phyloP scores from a whole-genome alignment of 1,284 basidiomycete species.

The Trametes pubescens region DNA sequence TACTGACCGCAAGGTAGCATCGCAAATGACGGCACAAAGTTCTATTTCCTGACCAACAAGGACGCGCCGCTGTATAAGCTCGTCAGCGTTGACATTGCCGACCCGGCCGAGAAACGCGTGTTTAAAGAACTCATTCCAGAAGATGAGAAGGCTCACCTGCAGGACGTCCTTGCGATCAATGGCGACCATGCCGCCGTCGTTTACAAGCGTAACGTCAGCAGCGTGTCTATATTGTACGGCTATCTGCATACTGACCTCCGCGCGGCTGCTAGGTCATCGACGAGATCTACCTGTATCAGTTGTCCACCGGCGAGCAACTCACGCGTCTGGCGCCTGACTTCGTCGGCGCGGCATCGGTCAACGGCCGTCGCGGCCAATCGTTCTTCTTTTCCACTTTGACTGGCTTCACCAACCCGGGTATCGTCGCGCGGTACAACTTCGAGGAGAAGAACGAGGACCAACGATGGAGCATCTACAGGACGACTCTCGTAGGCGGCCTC shows the following conservation, averaged over 20 bases:
- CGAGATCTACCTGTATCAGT: slow-evolving; percentile 80
- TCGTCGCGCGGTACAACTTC: slow-evolving; percentile 72
- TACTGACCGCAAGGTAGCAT: slow-evolving; percentile 52
- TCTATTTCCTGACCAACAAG: slow-evolving; percentile 74
- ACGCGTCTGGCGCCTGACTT: slow-evolving; percentile 70
- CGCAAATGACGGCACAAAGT: slow-evolving; percentile 69
- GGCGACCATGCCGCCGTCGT: slow-evolving; percentile 68
- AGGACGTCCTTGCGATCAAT: slow-evolving; percentile 60
- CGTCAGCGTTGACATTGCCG: slow-evolving; percentile 70
- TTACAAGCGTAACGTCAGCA: slow-evolving; percentile 78
- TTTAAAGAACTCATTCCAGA: slow-evolving; percentile 78
- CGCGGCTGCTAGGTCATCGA: slow-evolving; percentile 71
- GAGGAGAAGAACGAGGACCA: slow-evolving; percentile 51
- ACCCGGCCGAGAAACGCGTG: slow-evolving; percentile 49
- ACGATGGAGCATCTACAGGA: slow-evolving; percentile 67
- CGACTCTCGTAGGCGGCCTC: slow-evolving; percentile 71
- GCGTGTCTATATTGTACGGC: not conserved
- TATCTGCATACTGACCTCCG: slow-evolving; percentile 1
- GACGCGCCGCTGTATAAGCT: slow-evolving; percentile 74
- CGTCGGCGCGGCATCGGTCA: slow-evolving; percentile 72
- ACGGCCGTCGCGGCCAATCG: slow-evolving; percentile 62
- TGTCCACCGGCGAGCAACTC: slow-evolving; percentile 62
- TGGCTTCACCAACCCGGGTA: slow-evolving; percentile 81
- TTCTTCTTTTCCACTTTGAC: slow-evolving; percentile 76
- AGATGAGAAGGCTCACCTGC: slow-evolving; percentile 68